Evolutionary conservation across 495 filamentous ascomycete species (phyloP).

Genomic region (Oidiodendron maius): DNA sequence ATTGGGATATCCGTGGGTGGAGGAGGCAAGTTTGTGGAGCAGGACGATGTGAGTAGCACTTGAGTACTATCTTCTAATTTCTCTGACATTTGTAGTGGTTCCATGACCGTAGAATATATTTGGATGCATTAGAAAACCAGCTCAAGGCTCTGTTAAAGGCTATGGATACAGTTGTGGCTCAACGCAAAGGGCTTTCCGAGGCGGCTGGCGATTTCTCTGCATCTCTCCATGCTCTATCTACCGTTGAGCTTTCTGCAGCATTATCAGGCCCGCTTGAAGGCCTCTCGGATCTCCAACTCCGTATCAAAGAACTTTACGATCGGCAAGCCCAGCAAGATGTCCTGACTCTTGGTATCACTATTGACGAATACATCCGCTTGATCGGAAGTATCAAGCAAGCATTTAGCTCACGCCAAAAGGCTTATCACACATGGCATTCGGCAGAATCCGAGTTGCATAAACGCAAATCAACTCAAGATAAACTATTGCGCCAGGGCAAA

Average conservation of each 20-base stretch:
- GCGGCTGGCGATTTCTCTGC: slow-evolving; percentile 87
- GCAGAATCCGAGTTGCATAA: slow-evolving; percentile 87
- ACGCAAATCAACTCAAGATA: slow-evolving; percentile 79
- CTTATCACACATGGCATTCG: slow-evolving; percentile 85
- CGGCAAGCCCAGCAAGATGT: slow-evolving; percentile 97
- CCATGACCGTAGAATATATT: slow-evolving; percentile 88
- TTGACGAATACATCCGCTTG: slow-evolving; percentile 95
- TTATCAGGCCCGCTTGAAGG: slow-evolving; percentile 84
- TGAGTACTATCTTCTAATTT: background rate
- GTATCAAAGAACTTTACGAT: slow-evolving; percentile 91
- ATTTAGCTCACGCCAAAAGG: slow-evolving; percentile 88
- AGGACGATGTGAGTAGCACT: slow-evolving; percentile 74
- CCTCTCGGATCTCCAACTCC: slow-evolving; percentile 85
- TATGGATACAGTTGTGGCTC: slow-evolving; percentile 83
- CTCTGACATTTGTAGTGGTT: slow-evolving; percentile 64
- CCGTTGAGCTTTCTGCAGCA: slow-evolving; percentile 83
- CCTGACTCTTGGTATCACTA: slow-evolving; percentile 90
- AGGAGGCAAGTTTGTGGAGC: slow-evolving; percentile 87
- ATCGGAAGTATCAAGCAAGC: slow-evolving; percentile 91
- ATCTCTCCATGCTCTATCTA: slow-evolving; percentile 81
- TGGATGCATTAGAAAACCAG: slow-evolving; percentile 92
- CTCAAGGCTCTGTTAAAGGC: slow-evolving; percentile 90
- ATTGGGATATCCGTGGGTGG: slow-evolving; percentile 72
- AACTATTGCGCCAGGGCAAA: slow-evolving; percentile 85
- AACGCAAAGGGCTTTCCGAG: slow-evolving; percentile 88